Evolutionary conservation across 148 eudicot genomes (phyloP).

Genomic region (Vaccinium darrowii): DNA sequence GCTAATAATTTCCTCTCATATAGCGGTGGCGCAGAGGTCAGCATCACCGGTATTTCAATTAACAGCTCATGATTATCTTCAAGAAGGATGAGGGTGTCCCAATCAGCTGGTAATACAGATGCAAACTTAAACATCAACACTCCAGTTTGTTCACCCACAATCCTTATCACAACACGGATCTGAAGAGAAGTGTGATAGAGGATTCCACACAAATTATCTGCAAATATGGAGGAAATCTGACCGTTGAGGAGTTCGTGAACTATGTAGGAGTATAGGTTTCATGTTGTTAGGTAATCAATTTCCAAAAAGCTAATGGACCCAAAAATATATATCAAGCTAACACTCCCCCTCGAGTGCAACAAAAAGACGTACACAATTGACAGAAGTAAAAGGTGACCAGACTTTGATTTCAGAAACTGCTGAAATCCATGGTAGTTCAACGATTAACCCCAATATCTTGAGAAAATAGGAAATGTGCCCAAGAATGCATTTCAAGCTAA

Average conservation of each 20-base stretch:
- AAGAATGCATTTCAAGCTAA: not conserved
- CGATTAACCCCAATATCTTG: not conserved
- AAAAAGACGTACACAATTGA: not conserved
- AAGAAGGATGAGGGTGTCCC: no score
- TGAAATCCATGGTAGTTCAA: not conserved
- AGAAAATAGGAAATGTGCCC: not conserved
- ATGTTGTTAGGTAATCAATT: no score
- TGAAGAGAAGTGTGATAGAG: not conserved
- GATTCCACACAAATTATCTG: not conserved
- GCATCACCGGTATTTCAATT: not conserved
- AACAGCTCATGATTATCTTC: not conserved
- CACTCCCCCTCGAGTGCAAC: not conserved
- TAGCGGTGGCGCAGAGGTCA: not conserved
- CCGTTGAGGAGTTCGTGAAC: not conserved
- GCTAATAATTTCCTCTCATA: not conserved
- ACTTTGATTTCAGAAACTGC: not conserved
- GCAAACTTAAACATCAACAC: not conserved
- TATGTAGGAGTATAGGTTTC: no score
- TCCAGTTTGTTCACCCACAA: not conserved
- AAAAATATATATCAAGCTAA: not conserved
- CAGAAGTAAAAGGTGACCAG: not conserved
- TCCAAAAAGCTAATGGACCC: no score
- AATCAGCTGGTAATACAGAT: not conserved
- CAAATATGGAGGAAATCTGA: not conserved
- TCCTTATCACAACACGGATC: not conserved